Base-by-base conservation (phyloP, 768 basidiomycete genomes). In the Hygrophorus pudorinus region DNA sequence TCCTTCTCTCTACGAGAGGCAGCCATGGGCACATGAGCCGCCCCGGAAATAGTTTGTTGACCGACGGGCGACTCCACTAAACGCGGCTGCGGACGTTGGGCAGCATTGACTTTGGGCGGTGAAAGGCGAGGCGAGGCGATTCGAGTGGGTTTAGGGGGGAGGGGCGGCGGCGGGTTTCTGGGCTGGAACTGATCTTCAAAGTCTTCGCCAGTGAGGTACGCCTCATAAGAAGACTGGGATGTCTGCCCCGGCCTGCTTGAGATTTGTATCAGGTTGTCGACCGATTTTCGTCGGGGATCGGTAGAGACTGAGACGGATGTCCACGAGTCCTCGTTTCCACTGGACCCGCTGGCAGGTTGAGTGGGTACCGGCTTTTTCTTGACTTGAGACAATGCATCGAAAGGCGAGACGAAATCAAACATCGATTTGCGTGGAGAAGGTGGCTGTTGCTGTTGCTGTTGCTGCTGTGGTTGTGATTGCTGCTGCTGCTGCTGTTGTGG, bases 401-500 rank as follows among this genome's bases (percentile, higher is more conserved):
- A 89, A 2, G 88, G 81, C 39, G 85, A 87, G 40, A 82, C 72
- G 48, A 85, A 90, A 31, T 89, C 85, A 53, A 91, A 91, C 74
- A 88, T 78, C 39, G 85, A 83, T 60, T 83, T 81, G 53, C 79
- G 81, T 17, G 81, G 74, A 33, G 82, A 80, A 24, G 85, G 75
- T 0, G 81, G 77, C 2, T 74, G 65, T 46, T 68, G 74, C 40
- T 70, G 71, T 27, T 56, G 59, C 32, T 53, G 54, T 44, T 59
- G 63, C 24, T 53, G 57, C n/a, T 49, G 40, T 3, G 17, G 39
- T 11, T 45, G 50, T 36, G 45, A 52, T 39, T 55, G 48, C 21
- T 53, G 56, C 30, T 59, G 54, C 6, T 53, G 50, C 20, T 57
- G 54, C 18, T 59, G 59, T 42, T 30, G 81, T 16, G 81, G 74